These are phyloP conservation scores for Fraxinus dipetala DNA, from an alignment of 305 asterid species.

Conservation along the genomic window DNA sequence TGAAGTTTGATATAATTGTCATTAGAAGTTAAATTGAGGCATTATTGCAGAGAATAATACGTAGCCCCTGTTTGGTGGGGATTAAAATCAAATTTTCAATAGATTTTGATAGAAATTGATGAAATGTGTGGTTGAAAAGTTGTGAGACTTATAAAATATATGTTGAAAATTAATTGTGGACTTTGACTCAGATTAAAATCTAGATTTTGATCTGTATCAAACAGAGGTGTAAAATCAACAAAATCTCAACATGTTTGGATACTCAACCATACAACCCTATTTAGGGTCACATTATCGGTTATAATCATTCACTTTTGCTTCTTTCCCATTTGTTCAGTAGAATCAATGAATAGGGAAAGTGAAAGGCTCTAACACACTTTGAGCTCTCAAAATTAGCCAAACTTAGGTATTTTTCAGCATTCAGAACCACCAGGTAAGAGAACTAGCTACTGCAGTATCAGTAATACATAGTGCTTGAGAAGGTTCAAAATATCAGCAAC, in stretches of 20 bases:
- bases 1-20: conserved; percentile 25
- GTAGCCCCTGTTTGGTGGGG: no score
- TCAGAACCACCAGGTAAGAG: background rate
- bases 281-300: background rate
- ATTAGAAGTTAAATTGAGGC: conserved; percentile 9
- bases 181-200: no score
- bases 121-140: no score
- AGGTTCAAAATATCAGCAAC: background rate
- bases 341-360: background rate
- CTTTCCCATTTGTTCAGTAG: background rate
- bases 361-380: background rate
- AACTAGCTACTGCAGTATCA: background rate
- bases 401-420: no score
- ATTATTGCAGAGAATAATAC: background rate
- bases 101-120: no score
- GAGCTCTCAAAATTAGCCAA: background rate
- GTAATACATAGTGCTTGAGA: background rate
- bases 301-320: background rate
- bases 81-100: no score
- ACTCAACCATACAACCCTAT: background rate
- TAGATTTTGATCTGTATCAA: no score
- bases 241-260: background rate
- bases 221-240: no score
- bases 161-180: no score
- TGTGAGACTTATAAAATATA: no score